Base-by-base conservation (phyloP, 805 yeast species). In the Cyberlindnera euphorbiiphila region DNA sequence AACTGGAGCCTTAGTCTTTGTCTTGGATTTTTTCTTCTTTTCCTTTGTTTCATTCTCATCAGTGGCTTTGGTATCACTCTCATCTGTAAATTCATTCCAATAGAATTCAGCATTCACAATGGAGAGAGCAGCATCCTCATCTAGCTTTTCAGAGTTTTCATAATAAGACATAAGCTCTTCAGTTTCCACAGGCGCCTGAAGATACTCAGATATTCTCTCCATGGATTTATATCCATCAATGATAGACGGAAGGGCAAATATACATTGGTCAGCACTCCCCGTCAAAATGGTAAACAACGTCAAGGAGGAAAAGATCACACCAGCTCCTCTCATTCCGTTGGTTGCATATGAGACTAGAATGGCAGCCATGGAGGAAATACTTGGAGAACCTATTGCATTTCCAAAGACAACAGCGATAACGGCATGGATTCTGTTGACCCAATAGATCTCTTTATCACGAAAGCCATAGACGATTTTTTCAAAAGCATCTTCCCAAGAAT, bases 401-500 rank as follows among this genome's bases (percentile, higher is more conserved):
- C 80, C 70, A 9, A 70, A 63, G 14, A 45, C n/a, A 17, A 12
- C 18, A 17, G 18, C 31, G 27, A 86, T 69, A 18, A 72, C 50
- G 32, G 74, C 61, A 47, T 81, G 84, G 12, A 26, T 6, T 9
- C 14, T 21, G 24, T 62, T 81, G 68, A 32, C 60, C 60, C 47
- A 72, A 65, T 45, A 83, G 62, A 32, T 64, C 58, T 85, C 94
- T 16, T 63, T 55, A 1, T 47, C 46, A 47, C 95, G 68, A 19
- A 72, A 62, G 5, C 64, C 64, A 4, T 72, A 50, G 26, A 85
- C 68, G 35, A 68, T 58, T 12, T 67, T 56, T 29, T 65, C 62
- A 55, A 82, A 85, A 2, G 94, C 82, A 12, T 66, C 66, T 61
- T 85, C 94, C 94, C 94, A 85, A 3, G 88, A 79, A 56, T 85